Evolutionary conservation across 1,139 yeast genomes (phyloP).

Genomic region (Hansenula sp.): DNA sequence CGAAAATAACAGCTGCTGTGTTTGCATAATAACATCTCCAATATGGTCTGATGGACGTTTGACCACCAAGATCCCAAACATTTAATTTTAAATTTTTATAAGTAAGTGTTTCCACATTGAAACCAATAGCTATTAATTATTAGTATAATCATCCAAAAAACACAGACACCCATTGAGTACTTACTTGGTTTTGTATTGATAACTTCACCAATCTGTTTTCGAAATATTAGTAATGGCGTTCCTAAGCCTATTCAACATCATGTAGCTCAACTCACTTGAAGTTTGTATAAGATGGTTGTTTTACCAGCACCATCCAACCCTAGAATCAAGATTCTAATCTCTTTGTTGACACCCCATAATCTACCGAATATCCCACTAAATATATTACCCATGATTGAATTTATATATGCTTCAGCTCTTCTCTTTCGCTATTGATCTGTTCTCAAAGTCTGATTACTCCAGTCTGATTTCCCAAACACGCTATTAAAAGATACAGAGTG

Average conservation of each 20-base stretch:
- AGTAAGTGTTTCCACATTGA: constrained; percentile 90
- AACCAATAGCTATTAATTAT: constrained; percentile 61
- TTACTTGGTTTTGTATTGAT: constrained; percentile 82
- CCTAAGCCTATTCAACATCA: background rate
- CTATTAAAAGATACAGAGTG: too few species aligned
- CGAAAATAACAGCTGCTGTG: constrained; percentile 94
- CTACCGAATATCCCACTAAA: constrained; percentile 83
- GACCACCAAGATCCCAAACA: constrained; percentile 94
- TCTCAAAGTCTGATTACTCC: too few species aligned
- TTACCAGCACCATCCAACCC: constrained; percentile 99
- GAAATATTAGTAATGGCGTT: background rate
- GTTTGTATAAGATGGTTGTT: constrained; percentile 86
- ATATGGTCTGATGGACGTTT: constrained; percentile 92
- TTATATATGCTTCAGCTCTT: background rate
- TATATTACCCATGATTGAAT: constrained; percentile 77
- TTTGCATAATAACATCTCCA: constrained; percentile 98
- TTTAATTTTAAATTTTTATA: constrained; percentile 89
- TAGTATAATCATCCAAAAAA: background rate
- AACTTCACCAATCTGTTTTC: constrained; percentile 68
- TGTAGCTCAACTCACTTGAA: constrained; percentile 43
- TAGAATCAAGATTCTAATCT: constrained; percentile 83
- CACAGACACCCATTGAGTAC: constrained; percentile 9
- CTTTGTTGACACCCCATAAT: constrained; percentile 88
- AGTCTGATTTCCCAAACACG: too few species aligned
- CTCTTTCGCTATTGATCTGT: too few species aligned